Conservation (phyloP, 441 rosid genomes). For the Gossypium laxum region DNA sequence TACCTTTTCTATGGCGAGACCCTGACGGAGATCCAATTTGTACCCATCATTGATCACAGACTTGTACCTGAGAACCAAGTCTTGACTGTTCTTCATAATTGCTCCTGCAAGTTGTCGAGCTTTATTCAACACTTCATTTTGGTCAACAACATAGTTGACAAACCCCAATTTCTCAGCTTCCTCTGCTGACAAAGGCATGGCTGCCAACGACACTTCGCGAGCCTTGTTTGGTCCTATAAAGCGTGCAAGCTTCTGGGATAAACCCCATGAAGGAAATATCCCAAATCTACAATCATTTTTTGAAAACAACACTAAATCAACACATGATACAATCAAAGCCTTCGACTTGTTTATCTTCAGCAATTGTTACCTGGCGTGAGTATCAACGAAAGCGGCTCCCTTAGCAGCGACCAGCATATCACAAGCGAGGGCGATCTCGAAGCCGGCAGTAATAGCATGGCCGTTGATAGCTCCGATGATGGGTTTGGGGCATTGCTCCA, state of each 20-base stretch:
- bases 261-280: slow-evolving; percentile 90
- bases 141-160: slow-evolving; percentile 72
- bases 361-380: slow-evolving; percentile 60
- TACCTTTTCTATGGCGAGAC: slow-evolving; percentile 77
- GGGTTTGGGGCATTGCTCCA: slow-evolving; percentile 66
- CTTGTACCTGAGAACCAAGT: slow-evolving; percentile 62
- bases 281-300: slow-evolving; percentile 37
- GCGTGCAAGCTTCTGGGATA: slow-evolving; percentile 79
- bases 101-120: slow-evolving; percentile 56
- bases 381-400: slow-evolving; percentile 69
- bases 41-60: slow-evolving; percentile 70
- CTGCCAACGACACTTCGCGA: slow-evolving; percentile 62
- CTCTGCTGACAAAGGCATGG: slow-evolving; percentile 61
- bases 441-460: slow-evolving; percentile 76
- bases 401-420: slow-evolving; percentile 65
- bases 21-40: slow-evolving; percentile 58
- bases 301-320: slow-evolving; percentile 3
- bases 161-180: slow-evolving; percentile 74
- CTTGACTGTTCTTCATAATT: slow-evolving; percentile 58
- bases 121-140: slow-evolving; percentile 21
- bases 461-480: slow-evolving; percentile 80
- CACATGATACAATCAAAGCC: not conserved
- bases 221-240: slow-evolving; percentile 72
- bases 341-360: not conserved
- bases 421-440: slow-evolving; percentile 75